Percentiles rank a stretch among this genome's conserved stretches.
phyloP scores from a whole-genome alignment of 2,329 filamentous ascomycete genomes.

The Alternaria incomplexa region DNA sequence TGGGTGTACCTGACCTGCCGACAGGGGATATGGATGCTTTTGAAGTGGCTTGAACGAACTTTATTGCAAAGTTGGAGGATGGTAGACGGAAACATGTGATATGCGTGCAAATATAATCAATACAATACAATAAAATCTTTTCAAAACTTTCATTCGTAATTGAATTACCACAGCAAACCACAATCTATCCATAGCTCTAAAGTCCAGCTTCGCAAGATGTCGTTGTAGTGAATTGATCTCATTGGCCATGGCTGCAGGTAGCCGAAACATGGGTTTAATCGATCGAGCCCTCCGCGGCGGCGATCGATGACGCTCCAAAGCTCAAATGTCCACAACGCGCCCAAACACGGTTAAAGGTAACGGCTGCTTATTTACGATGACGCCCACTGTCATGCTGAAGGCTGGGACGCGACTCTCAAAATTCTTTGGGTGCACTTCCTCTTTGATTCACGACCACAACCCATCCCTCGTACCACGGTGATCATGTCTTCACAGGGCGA shows the following conservation, averaged over 20 bases:
- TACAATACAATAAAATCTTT: not conserved
- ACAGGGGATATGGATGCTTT: slow-evolving; percentile 44
- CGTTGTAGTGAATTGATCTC: not conserved
- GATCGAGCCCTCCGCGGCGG: not conserved
- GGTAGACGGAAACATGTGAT: not conserved
- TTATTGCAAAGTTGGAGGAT: not conserved
- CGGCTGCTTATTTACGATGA: slow-evolving; percentile 6
- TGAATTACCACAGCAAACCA: not conserved
- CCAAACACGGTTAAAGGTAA: slow-evolving; percentile 6
- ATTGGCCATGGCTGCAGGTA: not conserved
- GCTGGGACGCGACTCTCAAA: not conserved
- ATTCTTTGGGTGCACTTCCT: not conserved
- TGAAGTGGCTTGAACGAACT: slow-evolving; percentile 18
- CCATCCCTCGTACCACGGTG: not conserved
- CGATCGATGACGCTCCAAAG: slow-evolving; percentile 17
- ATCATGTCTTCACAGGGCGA: slow-evolving; percentile 39
- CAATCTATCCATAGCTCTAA: not conserved
- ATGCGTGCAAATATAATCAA: not conserved
- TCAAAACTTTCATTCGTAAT: not conserved
- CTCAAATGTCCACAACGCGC: slow-evolving; percentile 2
- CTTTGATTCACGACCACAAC: not conserved
- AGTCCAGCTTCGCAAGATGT: not conserved
- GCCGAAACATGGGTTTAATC: not conserved
- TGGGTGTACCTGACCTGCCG: slow-evolving; percentile 31
- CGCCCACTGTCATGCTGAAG: not conserved